Evolutionary conservation across 2,329 filamentous ascomycete genomes (phyloP), one percentile per base, ranked within the genome.

Genomic region (Teratosphaeria viscida): DNA sequence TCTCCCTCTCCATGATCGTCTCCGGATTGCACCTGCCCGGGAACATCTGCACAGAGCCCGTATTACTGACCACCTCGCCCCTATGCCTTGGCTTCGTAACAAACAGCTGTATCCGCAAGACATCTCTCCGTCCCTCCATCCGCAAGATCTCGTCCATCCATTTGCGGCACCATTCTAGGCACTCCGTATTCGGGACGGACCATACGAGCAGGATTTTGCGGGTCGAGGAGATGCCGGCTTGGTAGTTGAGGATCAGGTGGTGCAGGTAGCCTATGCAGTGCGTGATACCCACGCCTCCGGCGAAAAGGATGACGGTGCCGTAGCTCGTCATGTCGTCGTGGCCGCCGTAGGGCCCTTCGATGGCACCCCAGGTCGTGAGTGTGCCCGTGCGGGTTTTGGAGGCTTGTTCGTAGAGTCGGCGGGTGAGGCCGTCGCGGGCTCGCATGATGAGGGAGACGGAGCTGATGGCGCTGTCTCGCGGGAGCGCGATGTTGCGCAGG

Each of bases 221-320:
- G 1, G 86, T 84, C 0, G 87, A 86, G 5, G 87, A 85, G 0
- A 85, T 89, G 60, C 85, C 85, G 63, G 86, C 83, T 61, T 81
- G 80, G 71, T 82, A 88, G 47, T 87, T 87, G 5, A 80, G 77
- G 32, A 92, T 83, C 0, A 92, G 81, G 64, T 90, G 83, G 60
- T 86, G 84, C 47, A 92, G 82, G 71, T 89, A 87, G 57, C 87
- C 86, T 29, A 91, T 84, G 64, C 88, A 87, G 67, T 92, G 88
- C 0, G 89, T 90, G 67, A 92, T 89, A 63, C 89, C 89, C 12
- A 92, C 86, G 67, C 89, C 89, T 60, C 88, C 89, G 0, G 89
- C 89, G 70, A 92, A 89, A 47, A 92, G 81, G 72, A 92, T 83
- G 34, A 88, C 85, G 0, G 87, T 90, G 64, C 89, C 89, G 72